Conservation (phyloP, 2,329 filamentous ascomycete genomes). For the Aspergillus uvarum region DNA sequence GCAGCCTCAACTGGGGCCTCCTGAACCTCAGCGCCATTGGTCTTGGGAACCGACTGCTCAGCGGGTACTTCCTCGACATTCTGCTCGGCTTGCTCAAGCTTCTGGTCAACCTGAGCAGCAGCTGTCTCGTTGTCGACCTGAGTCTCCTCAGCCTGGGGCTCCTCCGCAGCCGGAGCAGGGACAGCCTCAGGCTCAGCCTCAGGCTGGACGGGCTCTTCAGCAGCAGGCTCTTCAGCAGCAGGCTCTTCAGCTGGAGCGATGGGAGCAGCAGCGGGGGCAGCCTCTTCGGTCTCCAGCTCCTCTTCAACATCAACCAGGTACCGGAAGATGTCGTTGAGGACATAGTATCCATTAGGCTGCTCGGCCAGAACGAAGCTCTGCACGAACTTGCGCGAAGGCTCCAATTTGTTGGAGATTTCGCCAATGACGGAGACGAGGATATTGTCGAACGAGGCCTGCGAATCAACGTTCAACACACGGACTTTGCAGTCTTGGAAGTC, state of each 20-base stretch:
- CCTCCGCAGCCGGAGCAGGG: constrained; percentile 26
- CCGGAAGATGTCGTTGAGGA: constrained; percentile 96
- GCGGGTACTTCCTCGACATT: constrained; percentile 44
- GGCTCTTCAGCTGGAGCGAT: constrained; percentile 48
- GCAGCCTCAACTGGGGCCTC: constrained; percentile 19
- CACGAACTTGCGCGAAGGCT: constrained; percentile 90
- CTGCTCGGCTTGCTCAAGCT: constrained; percentile 65
- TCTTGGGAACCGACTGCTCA: constrained; percentile 34
- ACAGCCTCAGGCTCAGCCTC: constrained; percentile 38
- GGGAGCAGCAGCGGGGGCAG: constrained; percentile 28
- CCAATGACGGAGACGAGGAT: constrained; percentile 98
- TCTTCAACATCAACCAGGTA: constrained; percentile 82
- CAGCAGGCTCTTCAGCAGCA: constrained; percentile 44
- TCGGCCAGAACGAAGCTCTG: constrained; percentile 97
- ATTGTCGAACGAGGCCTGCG: constrained; percentile 85
- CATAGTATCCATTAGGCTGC: constrained; percentile 96
- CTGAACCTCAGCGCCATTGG: constrained; percentile 33
- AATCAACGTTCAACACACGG: constrained; percentile 95
- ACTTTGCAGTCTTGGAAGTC: constrained; percentile 98
- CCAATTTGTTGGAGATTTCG: constrained; percentile 91
- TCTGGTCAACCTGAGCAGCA: constrained; percentile 65
- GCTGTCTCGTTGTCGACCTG: constrained; percentile 46
- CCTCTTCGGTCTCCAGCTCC: constrained; percentile 50
- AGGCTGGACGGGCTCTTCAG: constrained; percentile 47
- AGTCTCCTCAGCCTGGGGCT: constrained; percentile 20